Evolutionary conservation across 768 basidiomycete species (phyloP), one percentile per base, ranked within the genome.

Genomic region (Serendipita sp.): DNA sequence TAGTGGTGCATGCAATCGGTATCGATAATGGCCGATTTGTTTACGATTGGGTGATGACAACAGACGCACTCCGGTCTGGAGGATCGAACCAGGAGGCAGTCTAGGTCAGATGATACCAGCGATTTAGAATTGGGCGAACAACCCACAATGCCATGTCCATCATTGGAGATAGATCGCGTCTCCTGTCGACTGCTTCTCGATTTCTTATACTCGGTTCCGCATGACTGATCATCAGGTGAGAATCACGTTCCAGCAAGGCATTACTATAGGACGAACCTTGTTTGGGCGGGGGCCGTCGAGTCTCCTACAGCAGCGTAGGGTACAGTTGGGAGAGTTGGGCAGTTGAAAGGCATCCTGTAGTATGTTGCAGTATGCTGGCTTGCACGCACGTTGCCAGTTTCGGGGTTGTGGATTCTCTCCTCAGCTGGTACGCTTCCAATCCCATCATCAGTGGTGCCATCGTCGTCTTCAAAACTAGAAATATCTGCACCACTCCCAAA

Each of bases 401-500:
- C 31, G n/a, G 24, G 11, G 31, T 34, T 28, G 3, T 13, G 24
- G n/a, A 11, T 24, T n/a, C 45, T 50, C 45, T 28, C 20, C 45
- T 28, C 20, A 20, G 45, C 45, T 50, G 28, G 28, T 11, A 50
- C 20, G 45, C 45, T 20, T 22, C 20, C 53, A n/a, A 22, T 48
- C 26, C 53, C 31, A 33, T 58, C 53, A 1, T 58, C 53, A 3
- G 53, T 58, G 17, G 22, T 4, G 22, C 24, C 53, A 33, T 58
- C 53, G 4, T 58, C 53, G 53, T 50, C 45, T 50, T 58, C 53
- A 33, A 58, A 58, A 33, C 30, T 58, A n/a, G 53, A 26, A n/a
- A 58, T 3, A 33, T 58, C 53, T 3, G 53, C 53, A 33, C 53
- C 53, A 31, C 4, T 58, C n/a, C 45, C 45, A 22, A 28, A 50